Evolutionary conservation across 805 yeast genomes (phyloP).

Genomic region (Yarrowia sp.): DNA sequence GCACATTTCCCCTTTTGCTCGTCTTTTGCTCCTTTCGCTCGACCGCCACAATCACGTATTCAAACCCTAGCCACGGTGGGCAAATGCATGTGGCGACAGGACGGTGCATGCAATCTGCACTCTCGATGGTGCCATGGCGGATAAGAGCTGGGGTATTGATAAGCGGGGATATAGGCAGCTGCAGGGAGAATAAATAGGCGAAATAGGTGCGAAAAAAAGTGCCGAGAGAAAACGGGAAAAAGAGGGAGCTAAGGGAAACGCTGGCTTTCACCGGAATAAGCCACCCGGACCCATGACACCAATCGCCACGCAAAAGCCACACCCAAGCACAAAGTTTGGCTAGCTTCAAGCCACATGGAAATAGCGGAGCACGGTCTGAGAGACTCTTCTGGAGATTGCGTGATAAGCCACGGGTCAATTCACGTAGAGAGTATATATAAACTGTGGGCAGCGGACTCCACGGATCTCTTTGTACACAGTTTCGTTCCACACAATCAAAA

Average conservation of each 20-base stretch:
- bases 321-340: conserved; percentile 33
- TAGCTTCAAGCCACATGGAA: conserved; percentile 37
- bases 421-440: conserved; percentile 1
- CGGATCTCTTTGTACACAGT: neutral
- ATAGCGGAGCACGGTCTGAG: conserved; percentile 11
- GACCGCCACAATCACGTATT: conserved; percentile 20
- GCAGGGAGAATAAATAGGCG: neutral
- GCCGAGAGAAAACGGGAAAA: neutral
- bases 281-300: conserved; percentile 1
- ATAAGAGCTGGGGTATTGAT: conserved; percentile 3
- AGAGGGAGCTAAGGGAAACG: neutral
- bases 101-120: conserved; percentile 31
- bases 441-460: neutral
- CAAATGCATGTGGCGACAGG: conserved; percentile 29
- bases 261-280: neutral
- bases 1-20: neutral
- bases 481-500: neutral
- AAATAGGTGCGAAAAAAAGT: neutral
- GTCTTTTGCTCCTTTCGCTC: neutral
- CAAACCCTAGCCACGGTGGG: conserved; percentile 19
- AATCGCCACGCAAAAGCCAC: conserved; percentile 24
- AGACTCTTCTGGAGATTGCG: neutral
- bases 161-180: neutral
- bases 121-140: conserved; percentile 28
- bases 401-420: conserved; percentile 21